Evolutionary conservation across 352 stramenopile genomes (phyloP).

Genomic region (Globisporangium parvum): DNA sequence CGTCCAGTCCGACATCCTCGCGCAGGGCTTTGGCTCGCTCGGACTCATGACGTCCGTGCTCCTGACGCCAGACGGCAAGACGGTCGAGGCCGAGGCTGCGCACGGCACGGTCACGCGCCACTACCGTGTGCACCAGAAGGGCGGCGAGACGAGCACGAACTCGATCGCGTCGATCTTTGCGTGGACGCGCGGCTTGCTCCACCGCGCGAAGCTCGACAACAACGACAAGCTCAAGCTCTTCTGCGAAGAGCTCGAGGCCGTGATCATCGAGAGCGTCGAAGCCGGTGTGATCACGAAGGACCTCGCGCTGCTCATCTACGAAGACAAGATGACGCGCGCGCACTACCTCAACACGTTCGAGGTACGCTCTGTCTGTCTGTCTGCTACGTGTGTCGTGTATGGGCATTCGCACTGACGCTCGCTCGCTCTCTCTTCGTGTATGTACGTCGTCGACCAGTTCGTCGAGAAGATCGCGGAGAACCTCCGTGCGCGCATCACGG

Average conservation of each 20-base stretch:
- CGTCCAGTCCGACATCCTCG: constrained; percentile 87
- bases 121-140: constrained; percentile 86
- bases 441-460: constrained; percentile 21
- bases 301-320: constrained; percentile 77
- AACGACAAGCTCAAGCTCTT: constrained; percentile 76
- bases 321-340: constrained; percentile 57
- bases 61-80: constrained; percentile 79
- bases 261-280: constrained; percentile 81
- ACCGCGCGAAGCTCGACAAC: constrained; percentile 81
- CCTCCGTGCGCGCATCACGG: constrained; percentile 27
- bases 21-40: constrained; percentile 85
- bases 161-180: constrained; percentile 87
- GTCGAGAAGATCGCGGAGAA: constrained; percentile 51
- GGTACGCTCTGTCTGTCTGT: constrained; percentile 7
- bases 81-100: constrained; percentile 82
- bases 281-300: constrained; percentile 86
- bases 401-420: constrained; percentile 4
- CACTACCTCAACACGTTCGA: constrained; percentile 81
- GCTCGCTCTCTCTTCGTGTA: too few relatives aligned
- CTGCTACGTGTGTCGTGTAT: background rate
- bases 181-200: constrained; percentile 78
- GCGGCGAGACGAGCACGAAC: constrained; percentile 85
- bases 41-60: constrained; percentile 88
- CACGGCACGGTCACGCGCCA: constrained; percentile 89
- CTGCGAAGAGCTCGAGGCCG: constrained; percentile 64